Base-by-base conservation (phyloP, 306 rosid genomes). In the Spatholobus suberectus region DNA sequence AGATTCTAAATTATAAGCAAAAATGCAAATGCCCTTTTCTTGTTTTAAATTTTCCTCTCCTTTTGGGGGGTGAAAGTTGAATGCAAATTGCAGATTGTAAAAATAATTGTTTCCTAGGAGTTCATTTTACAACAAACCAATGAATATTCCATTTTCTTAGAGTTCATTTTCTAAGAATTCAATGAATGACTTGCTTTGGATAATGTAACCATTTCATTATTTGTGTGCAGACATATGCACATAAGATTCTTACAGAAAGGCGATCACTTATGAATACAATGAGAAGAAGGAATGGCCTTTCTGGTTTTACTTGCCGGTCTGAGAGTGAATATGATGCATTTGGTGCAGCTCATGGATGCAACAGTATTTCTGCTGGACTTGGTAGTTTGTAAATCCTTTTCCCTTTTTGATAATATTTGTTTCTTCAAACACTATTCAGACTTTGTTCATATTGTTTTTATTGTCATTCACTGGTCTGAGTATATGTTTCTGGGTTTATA, bases 331-430 rank as follows among this genome's bases (percentile, higher is more conserved):
- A 88, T 58, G 99, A 95, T 80, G 93, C 98, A 47, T 95, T 95
- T 70, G 96, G 96, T 68, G 85, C 97, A n/a, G 97, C 94, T 75
- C 99, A 95, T 83, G 99, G 99, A 52, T 95, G 98, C 93, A 95
- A 86, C 88, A 92, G 99, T 84, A 86, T 95, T 83, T 95, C 98
- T 63, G 99, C 99, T 34, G 98, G 94, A 80, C 98, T 95, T 83
- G 99, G 99, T 95, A 93, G 49, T 70, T 81, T 81, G 46, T 77
- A 47, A 63, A 61, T 85, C 79, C 70, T 40, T 75, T 47, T 52
- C 52, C 68, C 12, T 26, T 69, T 29, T 58, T 81, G 18, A 29
- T 57, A 4, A 52, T 72, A n/a, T 49, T 63, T 21, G 14, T 49
- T 40, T 59, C 55, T 29, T 62, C 27, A 58, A 51, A 15, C 75